Evolutionary conservation across 306 rosid genomes (phyloP).

Genomic region (Oemleria cerasiformis): DNA sequence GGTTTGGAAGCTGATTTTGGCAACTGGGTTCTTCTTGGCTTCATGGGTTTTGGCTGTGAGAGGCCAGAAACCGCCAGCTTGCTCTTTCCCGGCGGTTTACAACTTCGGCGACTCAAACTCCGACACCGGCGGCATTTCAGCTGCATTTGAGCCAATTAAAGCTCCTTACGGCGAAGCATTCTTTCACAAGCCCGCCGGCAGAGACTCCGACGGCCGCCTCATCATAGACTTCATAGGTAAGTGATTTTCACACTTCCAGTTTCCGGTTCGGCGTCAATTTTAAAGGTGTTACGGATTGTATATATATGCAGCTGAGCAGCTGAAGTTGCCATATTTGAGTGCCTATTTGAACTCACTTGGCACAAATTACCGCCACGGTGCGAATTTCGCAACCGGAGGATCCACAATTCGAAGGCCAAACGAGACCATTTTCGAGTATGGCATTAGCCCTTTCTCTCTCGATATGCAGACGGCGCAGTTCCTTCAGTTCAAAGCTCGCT

Average conservation of each 20-base stretch:
- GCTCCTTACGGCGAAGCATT: slow-evolving; percentile 72
- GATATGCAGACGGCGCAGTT: slow-evolving; percentile 73
- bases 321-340: slow-evolving; percentile 72
- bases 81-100: slow-evolving; percentile 80
- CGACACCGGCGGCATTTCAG: slow-evolving; percentile 92
- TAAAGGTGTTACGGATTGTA: no score
- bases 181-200: slow-evolving; percentile 64
- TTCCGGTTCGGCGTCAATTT: no score
- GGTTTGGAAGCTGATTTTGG: slow-evolving; percentile 19
- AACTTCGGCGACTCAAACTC: slow-evolving; percentile 97
- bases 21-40: slow-evolving; percentile 28
- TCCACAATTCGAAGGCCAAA: slow-evolving; percentile 81
- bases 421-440: slow-evolving; percentile 76
- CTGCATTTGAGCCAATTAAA: slow-evolving; percentile 66
- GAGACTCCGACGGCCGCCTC: slow-evolving; percentile 86
- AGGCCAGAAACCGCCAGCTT: slow-evolving; percentile 29
- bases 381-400: slow-evolving; percentile 93
- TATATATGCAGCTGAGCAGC: slow-evolving; percentile 57
- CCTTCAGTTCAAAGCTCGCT: slow-evolving; percentile 63
- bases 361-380: slow-evolving; percentile 73
- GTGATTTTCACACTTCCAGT: no score
- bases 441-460: slow-evolving; percentile 82
- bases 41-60: slow-evolving; percentile 28
- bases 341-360: slow-evolving; percentile 92
- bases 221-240: slow-evolving; percentile 83